Evolutionary conservation across 2,329 filamentous ascomycete genomes (phyloP), one percentile per base, ranked within the genome.

Genomic region (Pseudogymnoascus sp.): DNA sequence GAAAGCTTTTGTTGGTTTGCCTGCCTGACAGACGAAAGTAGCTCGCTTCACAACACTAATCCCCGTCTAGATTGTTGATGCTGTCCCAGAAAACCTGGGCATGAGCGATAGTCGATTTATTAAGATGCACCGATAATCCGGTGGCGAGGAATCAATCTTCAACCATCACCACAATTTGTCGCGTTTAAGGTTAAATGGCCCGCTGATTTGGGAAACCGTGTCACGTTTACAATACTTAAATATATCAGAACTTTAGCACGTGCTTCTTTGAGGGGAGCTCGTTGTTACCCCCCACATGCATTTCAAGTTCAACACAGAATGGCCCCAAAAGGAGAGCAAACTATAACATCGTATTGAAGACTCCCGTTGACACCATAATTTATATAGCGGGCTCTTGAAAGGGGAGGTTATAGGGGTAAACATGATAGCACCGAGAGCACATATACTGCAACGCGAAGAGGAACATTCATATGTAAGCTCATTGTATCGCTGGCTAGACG

Each of bases 1-100:
- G 60, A 61, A 61, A 26, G 33, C 60, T 44, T 38, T 19, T 26
- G 19, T 44, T 61, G n/a, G 11, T 47, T 61, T 84, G 0, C 26
- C 17, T 57, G 10, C 7, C 26, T 33, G 17, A 9, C 50, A 57
- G 50, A 57, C 28, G 28, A 17, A 13, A 57, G 28, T 21, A 21
- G n/a, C 28, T 57, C 50, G 50, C 28, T 35, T 57, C 50, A 19
- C 50, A 57, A 57, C 50, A 21, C 50, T 57, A 35, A 57, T 33
- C 50, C 50, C 50, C 50, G 50, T 33, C 50, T 57, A 57, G 28
- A 57, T 57, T 57, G 50, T 57, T 33, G 50, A 57, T 15, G 19
- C 50, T 57, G 50, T 9, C 50, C 28, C 50, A 57, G 10, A 33
- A 57, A 33, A 21, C 50, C 28, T 57, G 50, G 50, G 50, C 47